Base-by-base conservation (phyloP, 352 stramenopile species). In the Aphanomyces euteiches region DNA sequence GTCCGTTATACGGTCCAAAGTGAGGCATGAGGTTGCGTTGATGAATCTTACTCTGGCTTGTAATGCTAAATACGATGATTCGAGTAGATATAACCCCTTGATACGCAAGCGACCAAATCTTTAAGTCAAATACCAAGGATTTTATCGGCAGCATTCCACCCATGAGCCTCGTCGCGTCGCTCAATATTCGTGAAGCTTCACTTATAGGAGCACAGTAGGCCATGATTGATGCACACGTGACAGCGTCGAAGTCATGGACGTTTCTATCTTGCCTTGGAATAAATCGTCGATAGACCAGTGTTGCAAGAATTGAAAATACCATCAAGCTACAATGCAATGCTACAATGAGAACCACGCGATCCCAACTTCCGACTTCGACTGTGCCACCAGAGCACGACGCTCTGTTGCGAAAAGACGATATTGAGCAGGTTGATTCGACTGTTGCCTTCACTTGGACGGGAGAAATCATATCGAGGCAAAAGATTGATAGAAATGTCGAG, bases 151-250 rank as follows among this genome's bases (percentile, higher is more conserved):
- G n/a, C 50, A 58, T 58, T 8, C 50, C 50, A 12, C n/a, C 28
- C 50, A 58, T 58, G n/a, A 58, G n/a, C n/a, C 50, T 38, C n/a
- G 50, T 19, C 8, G 37, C 50, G 8, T n/a, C 50, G 50, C 37
- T 34, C 8, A 58, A 28, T 28, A 28, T 28, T 28, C 28, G 28
- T 8, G 50, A 58, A n/a, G 50, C 28, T 28, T 28, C 28, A 28
- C 28, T 28, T 2, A 28, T 28, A 28, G 28, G 28, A 28, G 37
- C n/a, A 34, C 50, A 10, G 50, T 38, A 13, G 50, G n/a, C 50
- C 50, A n/a, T 58, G 50, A 10, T 34, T n/a, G 37, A 8, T 19
- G 50, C 50, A 58, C 50, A 19, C 28, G 37, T 13, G 13, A 58
- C 50, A 34, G n/a, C n/a, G 28, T 34, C 8, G 50, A 2, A n/a